Evolutionary conservation across 345 rosid genomes (phyloP).

Genomic region (Clarkia xantiana): DNA sequence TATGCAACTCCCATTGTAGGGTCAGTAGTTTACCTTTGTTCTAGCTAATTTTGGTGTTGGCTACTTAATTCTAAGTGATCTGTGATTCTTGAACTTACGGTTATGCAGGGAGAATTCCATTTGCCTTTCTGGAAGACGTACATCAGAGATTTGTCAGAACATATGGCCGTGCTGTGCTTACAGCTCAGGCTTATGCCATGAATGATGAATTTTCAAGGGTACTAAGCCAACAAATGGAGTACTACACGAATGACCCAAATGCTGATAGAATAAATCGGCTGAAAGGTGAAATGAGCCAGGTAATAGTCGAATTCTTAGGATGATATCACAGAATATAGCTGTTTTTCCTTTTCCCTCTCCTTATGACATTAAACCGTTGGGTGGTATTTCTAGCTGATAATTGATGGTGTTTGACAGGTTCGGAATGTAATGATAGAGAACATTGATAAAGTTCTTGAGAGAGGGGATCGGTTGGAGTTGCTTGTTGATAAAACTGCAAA

Average conservation of each 20-base stretch:
- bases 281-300: conserved; percentile 92
- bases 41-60: no score
- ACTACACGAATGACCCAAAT: conserved; percentile 63
- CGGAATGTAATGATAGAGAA: conserved; percentile 89
- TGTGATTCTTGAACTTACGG: neutral
- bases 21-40: no score
- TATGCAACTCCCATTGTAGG: no score
- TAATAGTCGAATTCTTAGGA: conserved; percentile 11
- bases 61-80: no score
- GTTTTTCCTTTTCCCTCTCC: no score
- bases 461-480: conserved; percentile 89
- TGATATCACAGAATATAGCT: no score
- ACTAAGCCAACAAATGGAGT: conserved; percentile 86
- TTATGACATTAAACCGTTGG: neutral
- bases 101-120: conserved; percentile 61
- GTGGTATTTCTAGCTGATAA: neutral
- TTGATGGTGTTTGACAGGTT: conserved; percentile 25
- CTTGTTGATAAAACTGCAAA: conserved; percentile 83
- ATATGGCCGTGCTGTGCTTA: conserved; percentile 46
- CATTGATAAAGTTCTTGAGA: conserved; percentile 78
- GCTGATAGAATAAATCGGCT: conserved; percentile 75
- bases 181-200: conserved; percentile 89
- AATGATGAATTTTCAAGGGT: conserved; percentile 91
- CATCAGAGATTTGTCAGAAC: conserved; percentile 82
- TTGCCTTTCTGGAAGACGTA: conserved; percentile 78